Evolutionary conservation across 2,329 filamentous ascomycete species (phyloP).

Genomic region (Pyrenochaeta sp.): DNA sequence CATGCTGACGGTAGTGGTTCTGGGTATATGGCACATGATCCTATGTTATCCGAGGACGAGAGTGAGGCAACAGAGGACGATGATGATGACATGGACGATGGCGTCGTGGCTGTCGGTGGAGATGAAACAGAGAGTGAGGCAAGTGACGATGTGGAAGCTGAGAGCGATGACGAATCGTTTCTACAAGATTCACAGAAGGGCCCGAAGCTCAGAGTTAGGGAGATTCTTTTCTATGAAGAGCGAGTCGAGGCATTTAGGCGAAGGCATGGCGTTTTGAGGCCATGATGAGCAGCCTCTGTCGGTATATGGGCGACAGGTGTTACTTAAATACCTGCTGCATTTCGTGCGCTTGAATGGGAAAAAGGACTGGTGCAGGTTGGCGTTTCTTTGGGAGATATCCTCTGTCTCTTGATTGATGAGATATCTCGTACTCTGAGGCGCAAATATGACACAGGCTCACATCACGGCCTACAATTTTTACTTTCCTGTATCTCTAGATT

Average conservation of each 20-base stretch:
- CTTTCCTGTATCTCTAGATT: slow-evolving; percentile 12
- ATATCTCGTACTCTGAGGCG: slow-evolving; percentile 2
- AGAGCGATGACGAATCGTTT: slow-evolving; percentile 62
- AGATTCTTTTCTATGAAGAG: slow-evolving; percentile 87
- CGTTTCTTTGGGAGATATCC: slow-evolving; percentile 23
- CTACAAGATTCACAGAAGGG: slow-evolving; percentile 59
- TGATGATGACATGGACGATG: slow-evolving; percentile 59
- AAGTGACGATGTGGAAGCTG: slow-evolving; percentile 50
- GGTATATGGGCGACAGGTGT: background rate
- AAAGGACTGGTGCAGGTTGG: slow-evolving; percentile 14
- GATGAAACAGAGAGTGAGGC: slow-evolving; percentile 45
- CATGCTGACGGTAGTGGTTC: slow-evolving; percentile 31
- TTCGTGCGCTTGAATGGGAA: slow-evolving; percentile 4
- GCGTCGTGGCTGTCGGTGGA: slow-evolving; percentile 59
- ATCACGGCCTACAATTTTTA: slow-evolving; percentile 2
- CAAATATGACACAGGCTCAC: background rate
- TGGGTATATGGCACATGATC: slow-evolving; percentile 38
- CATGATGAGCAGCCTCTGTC: slow-evolving; percentile 18
- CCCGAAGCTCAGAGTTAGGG: slow-evolving; percentile 69
- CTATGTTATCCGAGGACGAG: slow-evolving; percentile 47
- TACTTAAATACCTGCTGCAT: slow-evolving; percentile 9
- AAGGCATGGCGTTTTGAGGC: slow-evolving; percentile 61
- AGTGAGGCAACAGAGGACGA: slow-evolving; percentile 54
- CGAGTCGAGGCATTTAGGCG: slow-evolving; percentile 80
- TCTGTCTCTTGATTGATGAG: slow-evolving; percentile 12